Evolutionary conservation across 2,329 filamentous ascomycete species (phyloP), one percentile per base, ranked within the genome.

Genomic region (Ilyonectria robusta): DNA sequence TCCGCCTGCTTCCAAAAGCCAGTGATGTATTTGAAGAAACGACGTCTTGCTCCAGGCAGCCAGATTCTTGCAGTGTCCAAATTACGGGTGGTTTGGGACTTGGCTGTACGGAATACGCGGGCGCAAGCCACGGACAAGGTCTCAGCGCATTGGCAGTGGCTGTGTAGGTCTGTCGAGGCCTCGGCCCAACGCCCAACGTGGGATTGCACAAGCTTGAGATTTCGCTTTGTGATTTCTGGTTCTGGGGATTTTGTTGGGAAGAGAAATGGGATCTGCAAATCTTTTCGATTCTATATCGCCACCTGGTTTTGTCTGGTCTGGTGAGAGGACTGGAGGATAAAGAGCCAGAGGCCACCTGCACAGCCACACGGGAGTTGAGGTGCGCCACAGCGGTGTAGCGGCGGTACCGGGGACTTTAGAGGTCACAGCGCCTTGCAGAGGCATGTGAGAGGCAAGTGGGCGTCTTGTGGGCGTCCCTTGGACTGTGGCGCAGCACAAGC

Each of bases 61-160:
- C n/a, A 31, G 33, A 62, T 62, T 11, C 29, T 40, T 46, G 37
- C 10, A 19, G 35, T 23, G 44, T 15, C 26, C 8, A 47, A 37
- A 33, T 33, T 31, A 10, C 29, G 33, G 48, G 35, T 35, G 17
- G 9, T 10, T 56, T 55, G 23, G 21, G 47, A 11, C 40, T 62
- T 54, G 50, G 59, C 40, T 10, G 11, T 23, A 55, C 7, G 13
- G 3, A 17, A 19, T 53, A 35, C 59, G 21, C 23, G 15, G 10
- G 51, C 42, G 33, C 51, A 62, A 62, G 59, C 59, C 59, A 56
- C 59, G 54, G 19, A 37, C 40, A 23, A 31, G 29, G 51, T 35
- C 53, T 55, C 21, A 42, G 51, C 42, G 31, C 23, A 8, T 33
- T 26, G n/a, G 44, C 17, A 42, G 59, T 62, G 59, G 59, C 53